phyloP scores from a whole-genome alignment of 78 protist genomes.

The slime mould (Dictyostelium discoideum) region DNA sequence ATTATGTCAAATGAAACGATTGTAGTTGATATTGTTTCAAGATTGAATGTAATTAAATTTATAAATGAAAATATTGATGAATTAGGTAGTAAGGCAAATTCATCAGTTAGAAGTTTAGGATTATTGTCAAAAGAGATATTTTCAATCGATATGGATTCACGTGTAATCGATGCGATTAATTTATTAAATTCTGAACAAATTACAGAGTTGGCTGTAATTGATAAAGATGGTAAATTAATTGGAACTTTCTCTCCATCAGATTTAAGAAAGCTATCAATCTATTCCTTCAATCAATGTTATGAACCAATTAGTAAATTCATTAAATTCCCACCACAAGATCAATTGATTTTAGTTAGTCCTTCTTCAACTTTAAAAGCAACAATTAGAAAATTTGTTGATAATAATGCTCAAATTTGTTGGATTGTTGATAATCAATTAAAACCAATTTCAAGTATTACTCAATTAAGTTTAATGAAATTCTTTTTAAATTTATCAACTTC shows the following conservation, averaged over 20 bases:
- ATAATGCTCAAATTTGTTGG: slow-evolving; percentile 53
- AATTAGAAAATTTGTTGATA: slow-evolving; percentile 48
- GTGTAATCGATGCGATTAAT: slow-evolving; percentile 49
- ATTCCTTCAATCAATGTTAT: slow-evolving; percentile 55
- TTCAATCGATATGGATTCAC: slow-evolving; percentile 1
- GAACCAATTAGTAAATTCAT: slow-evolving; percentile 58
- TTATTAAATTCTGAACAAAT: slow-evolving; percentile 14
- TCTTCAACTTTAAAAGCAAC: slow-evolving; percentile 19
- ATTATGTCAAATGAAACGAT: slow-evolving; percentile 49
- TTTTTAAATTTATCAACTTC: slow-evolving; percentile 44
- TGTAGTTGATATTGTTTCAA: slow-evolving; percentile 71
- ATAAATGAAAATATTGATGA: slow-evolving; percentile 65
- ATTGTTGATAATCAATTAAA: slow-evolving; percentile 49
- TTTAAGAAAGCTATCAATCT: slow-evolving; percentile 61
- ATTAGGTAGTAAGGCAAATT: slow-evolving; percentile 21
- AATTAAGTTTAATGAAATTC: slow-evolving; percentile 48
- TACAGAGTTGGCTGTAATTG: slow-evolving; percentile 54
- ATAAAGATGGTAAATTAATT: slow-evolving; percentile 25
- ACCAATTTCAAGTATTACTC: slow-evolving; percentile 39
- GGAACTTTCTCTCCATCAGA: slow-evolving; percentile 52
- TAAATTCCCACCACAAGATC: background rate
- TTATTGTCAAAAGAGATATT: slow-evolving; percentile 27
- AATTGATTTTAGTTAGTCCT: slow-evolving; percentile 12
- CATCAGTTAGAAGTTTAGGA: background rate
- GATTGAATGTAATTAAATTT: slow-evolving; percentile 46